These are phyloP conservation scores for Cubamyces sp. DNA, from an alignment of 768 basidiomycete genomes.

Conservation along the genomic window DNA sequence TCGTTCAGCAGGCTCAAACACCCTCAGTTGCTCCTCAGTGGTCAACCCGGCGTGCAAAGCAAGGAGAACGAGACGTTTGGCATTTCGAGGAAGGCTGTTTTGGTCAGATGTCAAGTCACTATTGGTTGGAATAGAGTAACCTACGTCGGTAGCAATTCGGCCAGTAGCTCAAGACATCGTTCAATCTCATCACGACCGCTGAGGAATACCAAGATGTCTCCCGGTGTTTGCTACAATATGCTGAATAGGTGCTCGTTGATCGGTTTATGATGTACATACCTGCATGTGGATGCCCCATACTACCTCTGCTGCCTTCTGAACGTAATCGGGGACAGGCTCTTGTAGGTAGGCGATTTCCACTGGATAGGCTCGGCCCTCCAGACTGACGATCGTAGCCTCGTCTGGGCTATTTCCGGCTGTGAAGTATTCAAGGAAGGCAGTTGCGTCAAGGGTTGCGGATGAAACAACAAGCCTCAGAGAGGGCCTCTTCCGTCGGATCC, in stretches of 20 bases:
- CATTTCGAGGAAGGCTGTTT: constrained; percentile 54
- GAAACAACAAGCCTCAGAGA: constrained; percentile 91
- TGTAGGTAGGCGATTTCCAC: constrained; percentile 90
- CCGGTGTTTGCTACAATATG: constrained; percentile 64
- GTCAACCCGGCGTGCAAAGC: constrained; percentile 90
- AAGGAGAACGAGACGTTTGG: constrained; percentile 62
- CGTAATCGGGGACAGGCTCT: constrained; percentile 80
- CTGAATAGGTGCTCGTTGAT: neutral
- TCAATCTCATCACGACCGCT: constrained; percentile 98
- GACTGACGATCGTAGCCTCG: constrained; percentile 82
- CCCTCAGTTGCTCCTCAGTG: constrained; percentile 83
- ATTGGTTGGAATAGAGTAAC: constrained; percentile 20
- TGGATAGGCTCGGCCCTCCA: constrained; percentile 95
- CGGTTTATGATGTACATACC: constrained; percentile 45
- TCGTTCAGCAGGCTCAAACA: constrained; percentile 78
- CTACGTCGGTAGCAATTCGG: constrained; percentile 78
- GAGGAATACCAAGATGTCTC: constrained; percentile 92
- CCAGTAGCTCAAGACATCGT: constrained; percentile 75
- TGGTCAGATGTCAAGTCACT: neutral
- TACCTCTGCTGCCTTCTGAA: constrained; percentile 78
- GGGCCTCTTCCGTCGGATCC: constrained; percentile 90
- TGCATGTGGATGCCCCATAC: constrained; percentile 82
- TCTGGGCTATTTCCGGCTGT: constrained; percentile 59
- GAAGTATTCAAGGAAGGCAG: constrained; percentile 89
- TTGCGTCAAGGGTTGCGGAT: constrained; percentile 94